Percentiles rank a stretch among this genome's conserved stretches.
phyloP scores from a whole-genome alignment of 2,329 filamentous ascomycete genomes.

The Paramyrothecium roridum region DNA sequence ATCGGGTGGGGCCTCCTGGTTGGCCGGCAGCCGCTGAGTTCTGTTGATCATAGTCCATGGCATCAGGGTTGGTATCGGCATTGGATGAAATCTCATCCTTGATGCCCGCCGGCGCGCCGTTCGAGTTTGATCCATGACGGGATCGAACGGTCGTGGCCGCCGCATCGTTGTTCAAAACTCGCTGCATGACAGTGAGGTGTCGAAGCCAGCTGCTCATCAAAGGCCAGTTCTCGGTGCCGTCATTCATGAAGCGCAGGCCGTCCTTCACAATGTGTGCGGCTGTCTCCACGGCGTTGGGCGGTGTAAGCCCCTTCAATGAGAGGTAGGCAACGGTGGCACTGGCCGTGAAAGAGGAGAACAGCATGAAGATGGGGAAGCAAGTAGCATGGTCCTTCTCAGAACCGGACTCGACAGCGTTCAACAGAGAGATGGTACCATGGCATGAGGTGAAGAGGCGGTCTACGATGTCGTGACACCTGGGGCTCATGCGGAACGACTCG shows the following conservation, averaged over 20 bases:
- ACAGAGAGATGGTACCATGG: constrained; percentile 54
- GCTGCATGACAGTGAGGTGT: constrained; percentile 59
- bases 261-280: constrained; percentile 55
- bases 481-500: constrained; percentile 49
- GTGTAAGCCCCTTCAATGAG: constrained; percentile 58
- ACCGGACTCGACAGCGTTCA: constrained; percentile 52
- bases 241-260: constrained; percentile 56
- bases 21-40: constrained; percentile 19
- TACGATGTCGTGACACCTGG: constrained; percentile 49
- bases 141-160: constrained; percentile 21
- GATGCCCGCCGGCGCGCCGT: constrained; percentile 26
- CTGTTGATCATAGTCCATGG: constrained; percentile 55
- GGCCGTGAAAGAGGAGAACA: constrained; percentile 60
- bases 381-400: constrained; percentile 55
- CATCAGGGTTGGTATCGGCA: constrained; percentile 51
- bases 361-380: constrained; percentile 63
- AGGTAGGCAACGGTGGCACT: constrained; percentile 60
- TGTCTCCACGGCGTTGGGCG: constrained; percentile 53
- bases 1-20: constrained; percentile 27
- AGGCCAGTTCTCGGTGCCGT: constrained; percentile 58
- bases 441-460: constrained; percentile 57
- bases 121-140: constrained; percentile 27
- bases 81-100: constrained; percentile 57
- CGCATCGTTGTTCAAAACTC: constrained; percentile 54
- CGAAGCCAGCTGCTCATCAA: constrained; percentile 58